phyloP scores from a whole-genome alignment of 148 eudicot genomes.

The Simmondsia chinensis region DNA sequence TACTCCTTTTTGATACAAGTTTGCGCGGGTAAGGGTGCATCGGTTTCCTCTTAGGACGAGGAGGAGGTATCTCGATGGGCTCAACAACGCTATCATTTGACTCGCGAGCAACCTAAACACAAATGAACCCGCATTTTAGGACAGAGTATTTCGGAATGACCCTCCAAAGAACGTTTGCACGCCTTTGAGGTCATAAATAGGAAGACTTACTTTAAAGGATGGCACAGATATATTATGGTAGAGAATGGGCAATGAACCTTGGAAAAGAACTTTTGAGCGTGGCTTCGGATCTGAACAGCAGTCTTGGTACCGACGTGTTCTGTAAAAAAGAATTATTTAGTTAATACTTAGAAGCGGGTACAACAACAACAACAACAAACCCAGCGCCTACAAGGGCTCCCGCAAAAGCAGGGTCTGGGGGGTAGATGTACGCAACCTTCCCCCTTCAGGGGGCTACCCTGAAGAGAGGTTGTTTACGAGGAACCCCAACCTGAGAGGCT shows the following conservation, averaged over 20 bases:
- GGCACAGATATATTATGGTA: conserved; percentile 22
- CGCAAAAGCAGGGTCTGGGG: no score
- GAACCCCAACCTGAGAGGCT: no score
- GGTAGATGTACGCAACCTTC: no score
- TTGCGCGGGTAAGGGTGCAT: conserved; percentile 94
- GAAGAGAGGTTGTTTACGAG: no score
- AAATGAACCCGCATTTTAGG: conserved; percentile 7
- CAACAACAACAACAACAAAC: no score
- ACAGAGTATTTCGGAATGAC: not conserved
- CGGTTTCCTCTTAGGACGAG: conserved; percentile 90
- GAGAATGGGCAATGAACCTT: conserved; percentile 54
- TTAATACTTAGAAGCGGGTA: no score
- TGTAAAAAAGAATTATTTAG: conserved; percentile 17
- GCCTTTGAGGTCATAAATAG: conserved; percentile 25
- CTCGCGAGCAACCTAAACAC: conserved; percentile 63
- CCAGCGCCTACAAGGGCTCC: no score
- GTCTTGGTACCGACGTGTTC: conserved; percentile 92
- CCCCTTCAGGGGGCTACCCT: no score
- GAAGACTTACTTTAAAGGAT: conserved; percentile 37
- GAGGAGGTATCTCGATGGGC: conserved; percentile 84
- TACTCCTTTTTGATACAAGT: conserved; percentile 31
- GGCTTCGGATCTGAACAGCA: conserved; percentile 93
- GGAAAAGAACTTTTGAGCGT: conserved; percentile 89
- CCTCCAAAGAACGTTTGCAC: conserved; percentile 15
- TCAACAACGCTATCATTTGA: conserved; percentile 33